Conservation (phyloP, 2,329 filamentous ascomycete genomes). For the Neocucurbitaria cava region DNA sequence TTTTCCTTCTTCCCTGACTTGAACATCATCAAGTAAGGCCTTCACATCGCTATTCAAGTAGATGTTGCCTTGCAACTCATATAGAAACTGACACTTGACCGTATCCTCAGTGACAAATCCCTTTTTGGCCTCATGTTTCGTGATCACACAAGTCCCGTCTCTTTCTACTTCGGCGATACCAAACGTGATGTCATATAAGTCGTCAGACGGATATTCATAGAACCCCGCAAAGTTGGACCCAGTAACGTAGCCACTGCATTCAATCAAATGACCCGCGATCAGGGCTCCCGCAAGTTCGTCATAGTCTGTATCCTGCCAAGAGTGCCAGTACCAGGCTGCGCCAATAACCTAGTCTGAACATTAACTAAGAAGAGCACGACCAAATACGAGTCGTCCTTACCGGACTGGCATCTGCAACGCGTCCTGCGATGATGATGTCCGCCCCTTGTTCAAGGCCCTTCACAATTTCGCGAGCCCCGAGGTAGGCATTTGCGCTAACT, state of each 20-base stretch:
- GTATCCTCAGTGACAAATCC: slow-evolving; percentile 45
- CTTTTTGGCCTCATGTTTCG: slow-evolving; percentile 56
- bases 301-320: slow-evolving; percentile 58
- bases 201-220: slow-evolving; percentile 52
- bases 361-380: not conserved
- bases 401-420: slow-evolving; percentile 44
- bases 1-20: slow-evolving; percentile 39
- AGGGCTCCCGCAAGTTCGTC: slow-evolving; percentile 57
- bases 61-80: slow-evolving; percentile 56
- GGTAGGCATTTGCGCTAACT: slow-evolving; percentile 60
- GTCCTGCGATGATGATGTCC: slow-evolving; percentile 44
- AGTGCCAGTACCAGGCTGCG: slow-evolving; percentile 63
- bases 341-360: slow-evolving; percentile 55
- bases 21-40: slow-evolving; percentile 47
- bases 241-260: slow-evolving; percentile 59
- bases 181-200: slow-evolving; percentile 54
- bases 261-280: slow-evolving; percentile 54
- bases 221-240: slow-evolving; percentile 64
- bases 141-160: slow-evolving; percentile 57
- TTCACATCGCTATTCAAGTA: slow-evolving; percentile 57
- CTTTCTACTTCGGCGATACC: slow-evolving; percentile 59
- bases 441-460: slow-evolving; percentile 40
- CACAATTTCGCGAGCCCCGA: slow-evolving; percentile 54
- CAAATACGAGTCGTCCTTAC: slow-evolving; percentile 19
- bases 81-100: slow-evolving; percentile 52